Base-by-base conservation (phyloP, 2,329 filamentous ascomycete genomes). In the Colletotrichum sp. region DNA sequence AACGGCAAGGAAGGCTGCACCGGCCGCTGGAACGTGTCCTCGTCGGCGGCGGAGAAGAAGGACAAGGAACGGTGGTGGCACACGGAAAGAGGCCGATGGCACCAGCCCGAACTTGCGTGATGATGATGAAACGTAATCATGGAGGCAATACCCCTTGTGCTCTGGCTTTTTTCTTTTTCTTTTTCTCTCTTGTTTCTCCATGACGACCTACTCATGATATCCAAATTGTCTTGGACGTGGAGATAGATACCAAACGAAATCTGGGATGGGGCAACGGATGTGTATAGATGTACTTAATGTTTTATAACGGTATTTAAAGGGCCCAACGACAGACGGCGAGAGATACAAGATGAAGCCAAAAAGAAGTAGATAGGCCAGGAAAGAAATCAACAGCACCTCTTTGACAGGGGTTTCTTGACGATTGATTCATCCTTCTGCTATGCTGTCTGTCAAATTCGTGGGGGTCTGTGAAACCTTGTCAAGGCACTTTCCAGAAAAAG, bases 21-120 rank as follows among this genome's bases (percentile, higher is more conserved):
- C 5, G 89, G 89, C 1, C 83, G 85, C 59, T 90, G 88, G 88
- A 90, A 90, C 74, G 79, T 82, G 66, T 79, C 81, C 12, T 82
- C 83, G 21, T 83, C 84, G 18, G 79, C 82, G 49, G 57, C 72
- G n/a, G 88, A 89, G 65, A 87, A 85, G 79, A 88, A 85, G 80
- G 88, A 89, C 73, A 87, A 86, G 76, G 88, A 89, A 78, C 84
- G 80, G 21, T 90, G 88, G 88, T 89, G 85, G 85, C 88, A 90
- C 69, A 88, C 87, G 1, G 88, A 90, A 79, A 83, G 88, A 34
- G 87, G 85, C 15, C 83, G 87, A 52, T 90, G 88, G 87, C 81
- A 78, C 34, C 80, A 69, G 77, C 59, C 79, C n/a, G 77, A 79
- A 64, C 71, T 80, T 28, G 59, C 71, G 16, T 78, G 12, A 75